Percentiles rank a stretch among this genome's conserved stretches.
Evolutionary conservation across 805 yeast genomes (phyloP).

Genomic region (Blastobotrys chiropterorum): DNA sequence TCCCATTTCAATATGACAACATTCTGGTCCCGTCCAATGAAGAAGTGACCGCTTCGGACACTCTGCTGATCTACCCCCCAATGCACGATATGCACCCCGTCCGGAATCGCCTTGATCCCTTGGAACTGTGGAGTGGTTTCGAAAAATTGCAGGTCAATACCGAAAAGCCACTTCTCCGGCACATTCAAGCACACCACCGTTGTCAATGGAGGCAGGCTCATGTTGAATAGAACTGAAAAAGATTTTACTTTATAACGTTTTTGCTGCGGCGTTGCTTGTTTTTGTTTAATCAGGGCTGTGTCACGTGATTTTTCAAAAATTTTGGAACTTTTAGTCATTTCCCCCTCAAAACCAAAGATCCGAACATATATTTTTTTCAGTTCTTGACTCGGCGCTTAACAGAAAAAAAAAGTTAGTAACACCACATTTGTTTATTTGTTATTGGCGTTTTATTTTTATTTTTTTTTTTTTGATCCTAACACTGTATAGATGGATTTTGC

Average conservation of each 20-base stretch:
- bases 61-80: constrained; percentile 37
- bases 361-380: background rate
- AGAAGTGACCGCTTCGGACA: constrained; percentile 36
- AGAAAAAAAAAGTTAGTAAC: background rate
- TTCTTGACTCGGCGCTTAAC: background rate
- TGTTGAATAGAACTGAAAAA: background rate
- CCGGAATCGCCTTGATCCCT: constrained; percentile 48
- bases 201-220: constrained; percentile 16
- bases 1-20: constrained; percentile 37
- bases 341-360: background rate
- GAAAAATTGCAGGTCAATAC: constrained; percentile 48
- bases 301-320: constrained; percentile 1
- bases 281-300: background rate
- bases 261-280: background rate
- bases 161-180: constrained; percentile 36
- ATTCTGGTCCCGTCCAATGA: constrained; percentile 31
- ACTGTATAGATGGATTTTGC: constrained; percentile 50
- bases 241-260: background rate
- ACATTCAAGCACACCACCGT: constrained; percentile 26
- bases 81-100: constrained; percentile 53
- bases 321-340: background rate
- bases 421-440: background rate
- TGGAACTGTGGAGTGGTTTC: constrained; percentile 34
- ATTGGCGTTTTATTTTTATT: background rate
- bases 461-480: background rate